Base-by-base conservation (phyloP, 192 early-diverging fungal genomes). In the Coemansia sp. region DNA sequence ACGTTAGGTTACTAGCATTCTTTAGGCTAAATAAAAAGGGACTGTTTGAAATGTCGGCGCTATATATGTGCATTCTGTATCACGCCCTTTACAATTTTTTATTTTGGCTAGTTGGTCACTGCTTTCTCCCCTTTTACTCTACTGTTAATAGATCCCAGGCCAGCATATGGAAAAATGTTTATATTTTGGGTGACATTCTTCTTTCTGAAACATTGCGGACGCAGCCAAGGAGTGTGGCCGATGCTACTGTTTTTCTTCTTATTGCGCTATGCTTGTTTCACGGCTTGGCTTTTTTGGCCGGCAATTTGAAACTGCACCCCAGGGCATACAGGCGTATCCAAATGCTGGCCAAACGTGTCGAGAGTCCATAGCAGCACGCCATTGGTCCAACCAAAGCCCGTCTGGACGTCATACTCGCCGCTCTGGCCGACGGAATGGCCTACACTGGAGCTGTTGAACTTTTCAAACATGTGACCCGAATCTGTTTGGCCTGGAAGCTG, bases 301-400 rank as follows among this genome's bases (percentile, higher is more conserved):
- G 30, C 30, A 38, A 59, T 38, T 6, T 35, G 41, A 43, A 66
- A 24, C 21, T 36, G 23, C 7, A 58, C 60, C 6, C 66, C 68
- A 12, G 76, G 68, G 14, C 76, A 78, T 5, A 49, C 34, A 4
- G 81, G 85, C 7, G 67, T 45, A 0, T 18, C 20, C 3, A 86
- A 64, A 18, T 20, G 35, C 4, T 60, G 46, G 11, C 83, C 83
- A 76, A 80, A 89, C 1, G 43, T 66, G 16, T 86, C 74, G 58
- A 90, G 68, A 1, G 84, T 67, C 89, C 88, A 91, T 57, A 92
- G 73, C 16, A 86, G 68, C 46, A 92, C 85, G 14, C 89, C 90
- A 63, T 92, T 92, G 14, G 91, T 90, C 91, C 91, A 92, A 0
- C 91, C 91, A 77, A 92, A 92, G 7, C 91, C 91, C 24, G 74